Evolutionary conservation across 768 basidiomycete genomes (phyloP), one percentile per base, ranked within the genome.

Genomic region (Kwoniella botswanensis): DNA sequence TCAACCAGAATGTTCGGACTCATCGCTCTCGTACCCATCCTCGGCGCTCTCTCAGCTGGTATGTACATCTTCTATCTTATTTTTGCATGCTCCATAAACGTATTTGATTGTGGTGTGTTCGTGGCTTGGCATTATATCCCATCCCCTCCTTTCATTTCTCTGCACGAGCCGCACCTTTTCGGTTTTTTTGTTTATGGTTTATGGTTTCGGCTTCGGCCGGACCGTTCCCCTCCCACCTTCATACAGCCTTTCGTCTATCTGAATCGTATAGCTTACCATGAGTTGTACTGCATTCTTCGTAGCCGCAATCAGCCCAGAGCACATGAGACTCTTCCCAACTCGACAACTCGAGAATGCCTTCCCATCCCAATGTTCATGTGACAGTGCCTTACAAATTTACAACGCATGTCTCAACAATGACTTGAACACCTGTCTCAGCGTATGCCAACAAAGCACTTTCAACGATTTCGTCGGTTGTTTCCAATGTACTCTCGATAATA

Each of bases 31-130:
- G 55, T 70, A 29, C 63, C 68, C 41, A n/a, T 70, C 18, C 68
- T 70, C 53, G 68, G 68, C 17, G 68, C 68, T 54, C 50, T 64
- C 52, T 64, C 68, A 12, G 68, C 68, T 52, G 42, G 68, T 70
- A 21, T 64, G 68, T 59, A 12, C 21, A 22, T 6, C 22, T 24
- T 6, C 35, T 52, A 17, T 42, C 18, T 15, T 4, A 41, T 0
- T 41, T 26, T 26, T 35, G n/a, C 35, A 15, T 15, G 35, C 15
- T 10, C 42, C n/a, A 17, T 7, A 63, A 18, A 17, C n/a, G 13
- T 18, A 2, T 18, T 21, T 29, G 24, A 12, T 41, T 63, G n/a
- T n/a, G 43, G 17, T 41, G 7, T 11, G n/a, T 44, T 18, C 18
- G 3, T 13, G 21, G 22, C 26, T 65, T 54, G 63, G 50, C 50